phyloP scores from a whole-genome alignment of 495 filamentous ascomycete species.

The Neurospora africana region DNA sequence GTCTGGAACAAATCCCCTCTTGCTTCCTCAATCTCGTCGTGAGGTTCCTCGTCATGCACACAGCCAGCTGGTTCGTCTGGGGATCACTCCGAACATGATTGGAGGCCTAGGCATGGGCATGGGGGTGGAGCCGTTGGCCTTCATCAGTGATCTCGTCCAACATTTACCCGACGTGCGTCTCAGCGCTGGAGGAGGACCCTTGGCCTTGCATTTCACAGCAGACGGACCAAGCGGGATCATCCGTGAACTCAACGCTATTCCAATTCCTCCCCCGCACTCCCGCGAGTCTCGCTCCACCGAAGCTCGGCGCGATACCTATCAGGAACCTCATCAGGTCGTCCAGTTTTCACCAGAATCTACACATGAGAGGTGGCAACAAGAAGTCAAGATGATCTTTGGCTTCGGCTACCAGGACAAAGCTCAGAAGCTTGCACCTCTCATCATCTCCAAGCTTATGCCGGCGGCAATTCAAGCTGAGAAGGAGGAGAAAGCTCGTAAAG shows the following conservation, averaged over 20 bases:
- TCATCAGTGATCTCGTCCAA: slow-evolving; percentile 33
- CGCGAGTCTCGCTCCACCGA: slow-evolving; percentile 29
- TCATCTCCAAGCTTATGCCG: slow-evolving; percentile 67
- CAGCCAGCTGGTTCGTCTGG: slow-evolving; percentile 24
- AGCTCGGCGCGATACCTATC: slow-evolving; percentile 30
- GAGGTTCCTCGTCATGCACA: slow-evolving; percentile 16
- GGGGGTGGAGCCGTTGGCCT: slow-evolving; percentile 27
- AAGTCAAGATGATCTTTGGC: slow-evolving; percentile 78
- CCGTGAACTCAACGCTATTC: slow-evolving; percentile 27
- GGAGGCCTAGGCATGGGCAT: neutral
- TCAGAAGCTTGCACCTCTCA: slow-evolving; percentile 52
- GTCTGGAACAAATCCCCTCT: slow-evolving; percentile 55
- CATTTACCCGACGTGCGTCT: slow-evolving; percentile 6
- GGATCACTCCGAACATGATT: slow-evolving; percentile 18
- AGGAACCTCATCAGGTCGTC: slow-evolving; percentile 47
- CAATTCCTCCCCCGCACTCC: slow-evolving; percentile 6
- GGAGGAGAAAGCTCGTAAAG: slow-evolving; percentile 48
- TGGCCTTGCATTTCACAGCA: slow-evolving; percentile 31
- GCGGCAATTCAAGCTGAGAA: slow-evolving; percentile 74
- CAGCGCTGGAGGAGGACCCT: slow-evolving; percentile 20
- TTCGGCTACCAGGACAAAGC: slow-evolving; percentile 56
- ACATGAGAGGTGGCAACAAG: slow-evolving; percentile 73
- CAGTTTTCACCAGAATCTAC: slow-evolving; percentile 63
- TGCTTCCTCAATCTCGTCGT: slow-evolving; percentile 30
- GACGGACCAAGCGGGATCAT: slow-evolving; percentile 26